A percentile compares a stretch with the other conserved stretches of the same genome.
Conservation (phyloP, 2,329 filamentous ascomycete species). For the Fusarium lateritium region DNA sequence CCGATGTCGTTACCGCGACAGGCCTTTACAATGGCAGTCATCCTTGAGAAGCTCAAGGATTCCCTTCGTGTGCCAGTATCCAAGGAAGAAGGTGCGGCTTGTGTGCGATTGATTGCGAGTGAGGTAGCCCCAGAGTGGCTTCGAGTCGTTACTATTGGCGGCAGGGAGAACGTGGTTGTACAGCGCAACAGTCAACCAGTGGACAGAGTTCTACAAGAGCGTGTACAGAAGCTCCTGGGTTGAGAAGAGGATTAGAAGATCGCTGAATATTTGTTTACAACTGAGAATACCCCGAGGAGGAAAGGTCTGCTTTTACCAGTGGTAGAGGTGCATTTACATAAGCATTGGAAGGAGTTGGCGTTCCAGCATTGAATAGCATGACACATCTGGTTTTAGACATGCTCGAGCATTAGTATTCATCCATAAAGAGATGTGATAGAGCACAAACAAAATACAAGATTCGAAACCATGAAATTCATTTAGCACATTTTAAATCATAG, state of each 20-base stretch:
- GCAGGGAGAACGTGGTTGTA: slow-evolving; percentile 71
- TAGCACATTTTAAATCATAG: not conserved
- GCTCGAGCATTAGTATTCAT: slow-evolving; percentile 13
- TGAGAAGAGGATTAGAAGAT: slow-evolving; percentile 24
- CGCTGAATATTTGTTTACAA: slow-evolving; percentile 20
- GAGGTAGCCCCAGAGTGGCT: slow-evolving; percentile 73
- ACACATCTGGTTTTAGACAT: slow-evolving; percentile 12
- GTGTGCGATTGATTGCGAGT: slow-evolving; percentile 65
- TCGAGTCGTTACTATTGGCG: slow-evolving; percentile 65
- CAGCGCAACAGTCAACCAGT: slow-evolving; percentile 61
- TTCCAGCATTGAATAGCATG: slow-evolving; percentile 28
- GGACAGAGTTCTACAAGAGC: slow-evolving; percentile 55
- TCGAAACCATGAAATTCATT: not conserved
- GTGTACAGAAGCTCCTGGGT: slow-evolving; percentile 54
- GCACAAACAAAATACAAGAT: not conserved
- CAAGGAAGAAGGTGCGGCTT: slow-evolving; percentile 65
- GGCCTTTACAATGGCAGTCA: slow-evolving; percentile 74
- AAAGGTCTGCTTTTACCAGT: slow-evolving; percentile 15
- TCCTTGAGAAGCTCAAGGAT: slow-evolving; percentile 77
- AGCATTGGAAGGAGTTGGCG: slow-evolving; percentile 40
- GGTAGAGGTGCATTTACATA: slow-evolving; percentile 35
- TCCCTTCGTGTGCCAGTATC: slow-evolving; percentile 72
- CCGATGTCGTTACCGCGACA: slow-evolving; percentile 67
- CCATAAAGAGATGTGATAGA: slow-evolving; percentile 22
- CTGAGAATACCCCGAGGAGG: slow-evolving; percentile 38